These are phyloP conservation scores for Creolimax fragrantissima DNA, from an alignment of 78 protist genomes.

Conservation along the genomic window DNA sequence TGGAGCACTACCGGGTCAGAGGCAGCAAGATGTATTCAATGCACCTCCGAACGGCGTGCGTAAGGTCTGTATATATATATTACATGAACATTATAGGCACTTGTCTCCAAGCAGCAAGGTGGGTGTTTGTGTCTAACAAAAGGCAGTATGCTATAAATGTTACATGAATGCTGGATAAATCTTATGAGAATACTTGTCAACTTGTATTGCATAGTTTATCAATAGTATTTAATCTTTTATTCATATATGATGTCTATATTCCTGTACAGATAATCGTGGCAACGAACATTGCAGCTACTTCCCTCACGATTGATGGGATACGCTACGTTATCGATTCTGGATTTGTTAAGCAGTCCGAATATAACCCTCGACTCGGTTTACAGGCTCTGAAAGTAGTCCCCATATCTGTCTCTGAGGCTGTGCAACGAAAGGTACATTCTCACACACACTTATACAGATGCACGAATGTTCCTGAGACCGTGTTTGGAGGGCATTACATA, in stretches of 20 bases:
- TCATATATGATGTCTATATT: too few relatives aligned
- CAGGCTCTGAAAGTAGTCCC: slow-evolving; percentile 6
- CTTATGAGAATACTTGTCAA: too few relatives aligned
- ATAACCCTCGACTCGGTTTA: slow-evolving; percentile 1
- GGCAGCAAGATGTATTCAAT: slow-evolving; percentile 36
- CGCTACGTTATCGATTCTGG: slow-evolving; percentile 57
- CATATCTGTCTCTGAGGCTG: slow-evolving; percentile 12
- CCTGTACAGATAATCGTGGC: background rate
- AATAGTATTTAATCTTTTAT: too few relatives aligned
- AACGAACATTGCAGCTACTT: slow-evolving; percentile 72
- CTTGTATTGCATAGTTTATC: too few relatives aligned
- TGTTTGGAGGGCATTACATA: too few relatives aligned
- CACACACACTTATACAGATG: background rate
- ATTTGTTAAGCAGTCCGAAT: slow-evolving; percentile 42
- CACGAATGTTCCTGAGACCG: too few relatives aligned
- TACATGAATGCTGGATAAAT: too few relatives aligned
- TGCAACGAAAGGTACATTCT: background rate
- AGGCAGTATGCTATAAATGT: too few relatives aligned
- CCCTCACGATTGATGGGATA: slow-evolving; percentile 52
- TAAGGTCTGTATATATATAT: background rate
- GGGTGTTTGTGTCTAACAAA: too few relatives aligned
- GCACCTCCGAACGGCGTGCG: background rate
- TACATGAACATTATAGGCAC: too few relatives aligned
- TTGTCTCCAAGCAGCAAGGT: too few relatives aligned
- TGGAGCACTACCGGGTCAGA: slow-evolving; percentile 14